Conservation (phyloP, 768 basidiomycete genomes). For the Kwoniella botswanensis region DNA sequence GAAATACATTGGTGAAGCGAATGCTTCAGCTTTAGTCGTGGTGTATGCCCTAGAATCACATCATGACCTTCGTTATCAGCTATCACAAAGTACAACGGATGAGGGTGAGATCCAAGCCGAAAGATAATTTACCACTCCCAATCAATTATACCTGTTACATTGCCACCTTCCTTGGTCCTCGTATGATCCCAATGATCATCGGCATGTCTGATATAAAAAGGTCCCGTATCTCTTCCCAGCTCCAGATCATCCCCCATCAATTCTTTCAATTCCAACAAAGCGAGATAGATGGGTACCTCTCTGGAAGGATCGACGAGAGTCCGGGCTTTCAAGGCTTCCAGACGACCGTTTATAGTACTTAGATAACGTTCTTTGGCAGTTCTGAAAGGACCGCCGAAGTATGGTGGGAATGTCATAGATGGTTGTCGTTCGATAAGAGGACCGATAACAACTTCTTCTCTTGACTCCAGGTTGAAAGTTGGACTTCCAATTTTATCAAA, state of each 20-base stretch:
- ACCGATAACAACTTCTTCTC: slow-evolving; percentile 2
- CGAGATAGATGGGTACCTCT: not conserved
- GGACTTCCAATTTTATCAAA: slow-evolving; percentile 13
- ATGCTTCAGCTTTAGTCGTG: slow-evolving; percentile 27
- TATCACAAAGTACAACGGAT: too few relatives aligned
- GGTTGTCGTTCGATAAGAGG: slow-evolving; percentile 6
- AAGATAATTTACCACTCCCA: slow-evolving; percentile 20
- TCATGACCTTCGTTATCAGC: too few relatives aligned
- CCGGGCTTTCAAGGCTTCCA: not conserved
- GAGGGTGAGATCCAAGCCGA: too few relatives aligned
- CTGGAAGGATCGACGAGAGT: not conserved
- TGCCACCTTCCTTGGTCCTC: not conserved
- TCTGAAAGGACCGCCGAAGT: slow-evolving; percentile 17
- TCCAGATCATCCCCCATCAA: not conserved
- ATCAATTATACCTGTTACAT: slow-evolving; percentile 21
- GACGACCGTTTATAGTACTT: not conserved
- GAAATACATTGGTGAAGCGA: slow-evolving; percentile 7
- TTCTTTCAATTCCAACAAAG: not conserved
- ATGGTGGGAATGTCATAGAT: not conserved
- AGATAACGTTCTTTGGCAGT: slow-evolving; percentile 12
- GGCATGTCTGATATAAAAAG: slow-evolving; percentile 26
- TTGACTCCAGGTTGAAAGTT: not conserved
- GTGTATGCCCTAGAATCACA: slow-evolving; percentile 15
- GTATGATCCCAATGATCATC: slow-evolving; percentile 28
- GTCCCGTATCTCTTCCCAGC: slow-evolving; percentile 1